phyloP scores from a whole-genome alignment of 495 filamentous ascomycete genomes.

The Talaromyces stipitatus region DNA sequence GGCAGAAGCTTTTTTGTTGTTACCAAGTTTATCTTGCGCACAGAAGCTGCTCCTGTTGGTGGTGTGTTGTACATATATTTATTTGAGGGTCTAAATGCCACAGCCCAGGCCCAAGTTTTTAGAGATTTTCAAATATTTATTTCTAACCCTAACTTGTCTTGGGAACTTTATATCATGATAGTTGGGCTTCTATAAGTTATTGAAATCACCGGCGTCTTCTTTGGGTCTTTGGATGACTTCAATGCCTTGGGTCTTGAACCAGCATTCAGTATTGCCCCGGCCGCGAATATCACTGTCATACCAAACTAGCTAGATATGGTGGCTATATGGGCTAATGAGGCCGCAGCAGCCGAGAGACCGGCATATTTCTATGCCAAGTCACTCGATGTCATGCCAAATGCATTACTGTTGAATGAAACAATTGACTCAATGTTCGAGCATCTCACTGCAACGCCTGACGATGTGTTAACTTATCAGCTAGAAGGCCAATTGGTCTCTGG shows the following conservation, averaged over 20 bases:
- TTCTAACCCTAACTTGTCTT: constrained; percentile 37
- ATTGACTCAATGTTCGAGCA: constrained; percentile 35
- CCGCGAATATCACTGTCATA: constrained; percentile 28
- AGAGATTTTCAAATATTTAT: constrained; percentile 32
- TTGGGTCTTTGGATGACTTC: constrained; percentile 33
- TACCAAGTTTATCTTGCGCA: constrained; percentile 38
- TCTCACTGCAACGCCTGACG: constrained; percentile 38
- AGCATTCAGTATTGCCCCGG: constrained; percentile 22
- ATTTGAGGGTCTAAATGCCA: constrained; percentile 26
- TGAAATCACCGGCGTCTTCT: constrained; percentile 31
- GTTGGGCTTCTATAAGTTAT: constrained; percentile 21
- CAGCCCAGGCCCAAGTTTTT: constrained; percentile 23
- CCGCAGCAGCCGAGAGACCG: constrained; percentile 26
- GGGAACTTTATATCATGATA: constrained; percentile 39
- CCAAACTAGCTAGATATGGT: constrained; percentile 51
- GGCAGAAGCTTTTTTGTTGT: constrained; percentile 36
- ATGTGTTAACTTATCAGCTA: constrained; percentile 33
- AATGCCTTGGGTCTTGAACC: constrained; percentile 21
- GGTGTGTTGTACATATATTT: constrained; percentile 29
- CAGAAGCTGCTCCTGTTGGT: constrained; percentile 22
- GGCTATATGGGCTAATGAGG: constrained; percentile 39
- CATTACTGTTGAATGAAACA: constrained; percentile 23
- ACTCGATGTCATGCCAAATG: constrained; percentile 40
- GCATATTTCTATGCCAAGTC: constrained; percentile 39
- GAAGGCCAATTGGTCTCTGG: constrained; percentile 38